A percentile compares a stretch with the other conserved stretches of the same genome.
Conservation (phyloP, 1,284 basidiomycete species). For the Trametes polyzona region DNA sequence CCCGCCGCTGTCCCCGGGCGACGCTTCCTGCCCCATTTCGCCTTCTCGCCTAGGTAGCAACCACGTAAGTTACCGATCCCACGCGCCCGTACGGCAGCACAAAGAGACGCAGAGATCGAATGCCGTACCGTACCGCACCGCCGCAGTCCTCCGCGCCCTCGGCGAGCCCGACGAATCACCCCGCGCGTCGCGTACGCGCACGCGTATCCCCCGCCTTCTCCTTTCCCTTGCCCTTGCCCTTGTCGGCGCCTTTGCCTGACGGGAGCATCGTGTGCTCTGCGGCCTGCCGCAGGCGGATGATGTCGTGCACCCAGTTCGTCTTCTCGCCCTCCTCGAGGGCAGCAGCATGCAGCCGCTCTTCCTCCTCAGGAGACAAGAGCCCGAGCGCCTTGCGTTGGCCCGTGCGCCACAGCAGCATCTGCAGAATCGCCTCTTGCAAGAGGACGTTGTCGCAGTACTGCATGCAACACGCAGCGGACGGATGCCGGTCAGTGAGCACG, state of each 20-base stretch:
- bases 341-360: conserved; percentile 53
- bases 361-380: conserved; percentile 55
- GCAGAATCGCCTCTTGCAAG: conserved; percentile 67
- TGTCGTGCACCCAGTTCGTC: conserved; percentile 68
- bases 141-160: conserved; percentile 1
- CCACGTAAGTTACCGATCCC: conserved; percentile 16
- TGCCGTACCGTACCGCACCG: not conserved
- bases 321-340: conserved; percentile 52
- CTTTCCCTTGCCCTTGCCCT: conserved; percentile 8
- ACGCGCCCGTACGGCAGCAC: conserved; percentile 16
- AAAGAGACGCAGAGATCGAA: not conserved
- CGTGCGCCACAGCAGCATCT: conserved; percentile 69
- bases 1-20: not conserved
- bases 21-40: not conserved
- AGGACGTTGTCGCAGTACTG: conserved; percentile 76
- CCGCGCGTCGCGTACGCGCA: conserved; percentile 16
- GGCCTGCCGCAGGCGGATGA: conserved; percentile 45
- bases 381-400: conserved; percentile 54
- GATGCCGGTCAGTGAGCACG: conserved; percentile 10
- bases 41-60: conserved; percentile 7
- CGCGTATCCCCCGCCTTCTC: conserved; percentile 8
- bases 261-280: conserved; percentile 32
- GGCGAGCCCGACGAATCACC: conserved; percentile 10
- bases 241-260: conserved; percentile 14
- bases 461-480: not conserved